A percentile compares a stretch with the other conserved stretches of the same genome.
phyloP scores from a whole-genome alignment of 257 asterid genomes.

The Penstemon eatonii region DNA sequence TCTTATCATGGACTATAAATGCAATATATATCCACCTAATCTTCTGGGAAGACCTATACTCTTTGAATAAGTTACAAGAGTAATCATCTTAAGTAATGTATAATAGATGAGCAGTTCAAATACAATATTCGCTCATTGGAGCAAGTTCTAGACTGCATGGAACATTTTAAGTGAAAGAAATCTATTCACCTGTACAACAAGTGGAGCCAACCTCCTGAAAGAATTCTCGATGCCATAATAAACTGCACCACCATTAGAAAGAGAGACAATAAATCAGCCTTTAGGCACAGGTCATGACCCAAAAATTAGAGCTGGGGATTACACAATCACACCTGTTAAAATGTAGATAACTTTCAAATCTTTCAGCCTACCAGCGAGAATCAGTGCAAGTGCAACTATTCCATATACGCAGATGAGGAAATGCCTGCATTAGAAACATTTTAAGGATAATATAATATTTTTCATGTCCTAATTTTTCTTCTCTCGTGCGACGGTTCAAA shows the following conservation, averaged over 20 bases:
- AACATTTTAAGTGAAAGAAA: conserved; percentile 8
- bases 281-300: conserved; percentile 28
- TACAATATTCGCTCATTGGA: neutral
- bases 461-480: conserved; percentile 18
- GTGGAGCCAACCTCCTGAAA: conserved; percentile 74
- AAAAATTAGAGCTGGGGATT: conserved; percentile 20
- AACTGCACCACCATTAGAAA: conserved; percentile 53
- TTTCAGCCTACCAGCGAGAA: conserved; percentile 89
- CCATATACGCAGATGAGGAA: conserved; percentile 85
- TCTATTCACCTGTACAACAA: conserved; percentile 63
- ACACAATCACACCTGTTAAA: conserved; percentile 68
- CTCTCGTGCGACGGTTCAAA: neutral
- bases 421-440: conserved; percentile 65
- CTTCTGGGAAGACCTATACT: conserved; percentile 1
- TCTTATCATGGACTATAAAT: conserved; percentile 10
- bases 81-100: conserved; percentile 2
- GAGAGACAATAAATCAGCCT: conserved; percentile 15
- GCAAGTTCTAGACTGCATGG: conserved; percentile 24
- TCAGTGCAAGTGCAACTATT: conserved; percentile 59
- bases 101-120: conserved; percentile 18
- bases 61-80: neutral
- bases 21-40: conserved; percentile 8
- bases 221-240: conserved; percentile 87
- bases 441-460: conserved; percentile 9
- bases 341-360: conserved; percentile 66